phyloP scores from a whole-genome alignment of 2,329 filamentous ascomycete species.

The Leptographium procerum region DNA sequence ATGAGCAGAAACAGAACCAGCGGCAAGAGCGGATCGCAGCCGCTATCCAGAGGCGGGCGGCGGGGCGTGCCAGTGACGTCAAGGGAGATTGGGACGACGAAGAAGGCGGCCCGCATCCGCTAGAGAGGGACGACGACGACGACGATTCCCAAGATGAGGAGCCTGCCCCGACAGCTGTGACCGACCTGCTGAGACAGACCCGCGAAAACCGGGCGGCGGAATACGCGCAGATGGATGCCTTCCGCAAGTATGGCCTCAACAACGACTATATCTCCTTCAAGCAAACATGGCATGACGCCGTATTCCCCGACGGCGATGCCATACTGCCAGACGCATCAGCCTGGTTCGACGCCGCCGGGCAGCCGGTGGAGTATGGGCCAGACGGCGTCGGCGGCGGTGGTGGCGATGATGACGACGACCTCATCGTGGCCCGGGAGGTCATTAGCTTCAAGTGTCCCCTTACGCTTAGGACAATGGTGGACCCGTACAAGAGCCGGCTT shows the following conservation, averaged over 20 bases:
- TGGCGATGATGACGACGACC: constrained; percentile 57
- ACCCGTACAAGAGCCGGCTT: constrained; percentile 54
- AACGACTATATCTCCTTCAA: constrained; percentile 52
- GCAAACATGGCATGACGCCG: constrained; percentile 43
- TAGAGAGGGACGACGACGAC: constrained; percentile 15
- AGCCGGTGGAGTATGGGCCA: constrained; percentile 19
- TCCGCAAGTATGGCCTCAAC: constrained; percentile 41
- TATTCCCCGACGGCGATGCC: constrained; percentile 35
- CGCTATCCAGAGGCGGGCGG: constrained; percentile 6
- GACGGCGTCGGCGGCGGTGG: constrained; percentile 31
- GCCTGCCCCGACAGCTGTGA: constrained; percentile 16
- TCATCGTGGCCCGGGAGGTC: constrained; percentile 52
- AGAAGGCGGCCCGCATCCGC: not conserved
- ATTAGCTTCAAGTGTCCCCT: constrained; percentile 60
- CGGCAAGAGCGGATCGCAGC: not conserved
- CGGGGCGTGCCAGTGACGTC: constrained; percentile 6
- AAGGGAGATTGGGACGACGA: constrained; percentile 8
- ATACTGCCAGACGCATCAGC: constrained; percentile 39
- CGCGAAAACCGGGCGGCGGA: constrained; percentile 26
- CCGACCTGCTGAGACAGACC: constrained; percentile 23
- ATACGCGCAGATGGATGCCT: constrained; percentile 29
- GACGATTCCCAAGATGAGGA: constrained; percentile 2
- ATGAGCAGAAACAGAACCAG: not conserved
- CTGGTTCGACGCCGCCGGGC: constrained; percentile 40
- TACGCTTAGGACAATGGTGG: constrained; percentile 49